These are phyloP conservation scores for Gleditsia sinensis DNA, from an alignment of 306 rosid genomes.

Conservation along the genomic window DNA sequence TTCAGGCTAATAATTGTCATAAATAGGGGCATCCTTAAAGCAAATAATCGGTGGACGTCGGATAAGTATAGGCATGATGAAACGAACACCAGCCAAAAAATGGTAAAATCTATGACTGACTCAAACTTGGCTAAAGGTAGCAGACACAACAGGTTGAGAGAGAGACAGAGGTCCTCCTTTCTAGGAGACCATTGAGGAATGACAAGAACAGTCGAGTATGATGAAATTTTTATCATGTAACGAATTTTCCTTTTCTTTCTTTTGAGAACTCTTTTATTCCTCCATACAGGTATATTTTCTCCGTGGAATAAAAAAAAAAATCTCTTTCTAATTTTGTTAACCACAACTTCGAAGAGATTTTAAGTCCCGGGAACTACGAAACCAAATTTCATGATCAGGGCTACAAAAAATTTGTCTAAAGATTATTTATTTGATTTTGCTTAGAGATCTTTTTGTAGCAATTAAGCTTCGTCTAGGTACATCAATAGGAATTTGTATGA, in stretches of 20 bases:
- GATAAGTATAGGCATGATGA: neutral
- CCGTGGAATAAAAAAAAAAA: too few relatives aligned
- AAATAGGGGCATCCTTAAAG: neutral
- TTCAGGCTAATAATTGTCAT: conserved; percentile 25
- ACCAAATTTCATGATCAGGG: neutral
- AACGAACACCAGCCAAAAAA: conserved; percentile 38
- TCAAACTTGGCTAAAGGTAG: conserved; percentile 55
- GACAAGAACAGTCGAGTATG: conserved; percentile 36
- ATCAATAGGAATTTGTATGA: neutral
- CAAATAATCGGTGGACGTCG: conserved; percentile 15
- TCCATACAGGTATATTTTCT: conserved; percentile 59
- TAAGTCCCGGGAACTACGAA: conserved; percentile 9
- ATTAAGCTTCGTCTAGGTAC: neutral
- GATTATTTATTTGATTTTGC: conserved; percentile 5
- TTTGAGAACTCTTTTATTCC: conserved; percentile 45
- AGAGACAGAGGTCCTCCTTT: conserved; percentile 53
- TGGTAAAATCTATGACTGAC: conserved; percentile 56
- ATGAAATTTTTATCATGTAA: conserved; percentile 31
- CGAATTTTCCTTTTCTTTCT: conserved; percentile 45
- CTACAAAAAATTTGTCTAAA: too few relatives aligned
- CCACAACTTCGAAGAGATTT: too few relatives aligned
- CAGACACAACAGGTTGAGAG: conserved; percentile 33
- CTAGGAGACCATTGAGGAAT: conserved; percentile 65
- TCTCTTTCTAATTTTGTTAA: neutral
- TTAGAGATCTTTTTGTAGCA: neutral